Percentiles rank a stretch among this genome's conserved stretches.
Evolutionary conservation across 2,329 filamentous ascomycete species (phyloP).

Genomic region (Phaeosphaeria sp.): DNA sequence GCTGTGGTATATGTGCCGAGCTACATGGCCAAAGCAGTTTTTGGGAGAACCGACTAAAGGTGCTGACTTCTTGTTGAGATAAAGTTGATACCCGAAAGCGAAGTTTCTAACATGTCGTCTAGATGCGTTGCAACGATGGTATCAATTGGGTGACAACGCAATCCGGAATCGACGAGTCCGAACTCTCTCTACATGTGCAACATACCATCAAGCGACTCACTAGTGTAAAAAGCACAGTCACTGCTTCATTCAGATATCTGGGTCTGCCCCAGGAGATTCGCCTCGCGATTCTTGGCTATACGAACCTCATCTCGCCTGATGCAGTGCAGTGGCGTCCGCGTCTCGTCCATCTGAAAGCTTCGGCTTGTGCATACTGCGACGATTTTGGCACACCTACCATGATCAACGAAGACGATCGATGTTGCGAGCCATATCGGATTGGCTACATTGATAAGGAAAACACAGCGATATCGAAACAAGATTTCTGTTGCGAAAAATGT

Average conservation of each 20-base stretch:
- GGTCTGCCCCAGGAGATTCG: constrained; percentile 13
- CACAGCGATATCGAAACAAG: not conserved
- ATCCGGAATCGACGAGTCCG: not conserved
- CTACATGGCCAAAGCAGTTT: constrained; percentile 1
- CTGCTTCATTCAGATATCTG: constrained; percentile 8
- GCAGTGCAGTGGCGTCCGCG: constrained; percentile 12
- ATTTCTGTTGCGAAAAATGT: not conserved
- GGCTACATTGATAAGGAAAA: not conserved
- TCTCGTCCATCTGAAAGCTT: not conserved
- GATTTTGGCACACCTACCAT: not conserved
- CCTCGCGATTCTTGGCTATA: constrained; percentile 8
- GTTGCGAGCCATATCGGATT: not conserved
- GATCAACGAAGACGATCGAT: not conserved
- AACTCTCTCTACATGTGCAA: not conserved
- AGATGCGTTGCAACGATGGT: not conserved
- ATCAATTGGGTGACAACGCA: not conserved
- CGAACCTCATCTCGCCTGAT: constrained; percentile 5
- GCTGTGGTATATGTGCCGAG: constrained; percentile 12
- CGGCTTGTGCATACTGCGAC: not conserved
- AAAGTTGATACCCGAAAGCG: not conserved
- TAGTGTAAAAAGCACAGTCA: not conserved
- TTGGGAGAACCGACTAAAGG: not conserved
- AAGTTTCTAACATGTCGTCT: not conserved
- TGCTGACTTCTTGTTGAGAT: not conserved
- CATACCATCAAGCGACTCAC: not conserved